Evolutionary conservation across 139 green algal species (phyloP).

Genomic region (Chlamydomonas sp.): DNA sequence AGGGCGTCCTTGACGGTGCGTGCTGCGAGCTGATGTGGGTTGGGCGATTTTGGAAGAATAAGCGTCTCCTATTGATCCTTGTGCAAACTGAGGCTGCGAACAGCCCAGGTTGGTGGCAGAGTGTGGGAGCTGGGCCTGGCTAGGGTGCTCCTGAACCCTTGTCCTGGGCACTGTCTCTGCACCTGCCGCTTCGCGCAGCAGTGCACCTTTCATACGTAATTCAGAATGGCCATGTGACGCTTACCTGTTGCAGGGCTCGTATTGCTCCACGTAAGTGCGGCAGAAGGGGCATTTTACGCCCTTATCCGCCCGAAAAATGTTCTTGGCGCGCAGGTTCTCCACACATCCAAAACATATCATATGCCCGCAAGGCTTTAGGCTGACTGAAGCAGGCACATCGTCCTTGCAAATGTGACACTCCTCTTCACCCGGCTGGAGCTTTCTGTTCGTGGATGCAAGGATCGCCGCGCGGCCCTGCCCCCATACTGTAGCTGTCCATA

Average conservation of each 20-base stretch:
- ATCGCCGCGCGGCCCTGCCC: constrained; percentile 17
- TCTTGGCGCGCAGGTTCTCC: constrained; percentile 66
- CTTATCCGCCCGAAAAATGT: constrained; percentile 69
- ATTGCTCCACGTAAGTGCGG: constrained; percentile 55
- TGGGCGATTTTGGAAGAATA: no score
- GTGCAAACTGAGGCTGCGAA: neutral
- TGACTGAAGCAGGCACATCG: constrained; percentile 55
- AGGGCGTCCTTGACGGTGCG: no score
- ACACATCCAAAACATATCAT: constrained; percentile 62
- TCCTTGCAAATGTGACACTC: constrained; percentile 61
- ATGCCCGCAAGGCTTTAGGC: constrained; percentile 61
- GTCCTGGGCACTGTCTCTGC: no score
- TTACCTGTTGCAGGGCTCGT: constrained; percentile 39
- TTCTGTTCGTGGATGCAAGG: neutral
- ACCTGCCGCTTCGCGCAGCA: no score
- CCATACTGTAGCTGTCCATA: constrained; percentile 30
- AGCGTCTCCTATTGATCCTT: neutral
- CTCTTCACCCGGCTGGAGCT: constrained; percentile 27
- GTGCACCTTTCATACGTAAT: no score
- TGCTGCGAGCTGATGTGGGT: no score
- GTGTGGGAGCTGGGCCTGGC: no score
- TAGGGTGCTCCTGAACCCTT: no score
- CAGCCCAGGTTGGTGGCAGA: no score
- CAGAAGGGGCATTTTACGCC: constrained; percentile 73
- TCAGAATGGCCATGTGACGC: no score